These are phyloP conservation scores for Hibiscus syriacus DNA, from an alignment of 345 rosid genomes.

Conservation along the genomic window DNA sequence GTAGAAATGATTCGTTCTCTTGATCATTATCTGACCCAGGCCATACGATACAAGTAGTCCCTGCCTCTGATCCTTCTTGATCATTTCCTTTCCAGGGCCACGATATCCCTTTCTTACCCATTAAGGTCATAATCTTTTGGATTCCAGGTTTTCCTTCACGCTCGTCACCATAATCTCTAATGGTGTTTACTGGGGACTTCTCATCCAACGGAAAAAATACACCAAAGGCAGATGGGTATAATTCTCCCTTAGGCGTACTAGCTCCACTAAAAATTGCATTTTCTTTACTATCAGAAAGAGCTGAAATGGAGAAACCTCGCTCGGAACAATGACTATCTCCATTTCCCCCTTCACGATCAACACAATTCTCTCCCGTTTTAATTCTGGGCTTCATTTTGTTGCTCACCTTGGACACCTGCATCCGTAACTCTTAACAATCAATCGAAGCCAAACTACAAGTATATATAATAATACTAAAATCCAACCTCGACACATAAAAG, in stretches of 20 bases:
- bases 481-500: constrained; percentile 10
- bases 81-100: constrained; percentile 98
- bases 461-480: background rate
- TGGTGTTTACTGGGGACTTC: constrained; percentile 34
- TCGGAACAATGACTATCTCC: constrained; percentile 71
- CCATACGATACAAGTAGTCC: constrained; percentile 39
- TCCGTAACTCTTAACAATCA: constrained; percentile 22
- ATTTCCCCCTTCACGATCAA: constrained; percentile 67
- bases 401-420: constrained; percentile 78
- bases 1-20: constrained; percentile 39
- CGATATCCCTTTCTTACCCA: constrained; percentile 71
- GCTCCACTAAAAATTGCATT: constrained; percentile 83
- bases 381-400: constrained; percentile 79
- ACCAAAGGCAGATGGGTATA: constrained; percentile 51
- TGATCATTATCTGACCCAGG: constrained; percentile 56
- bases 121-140: constrained; percentile 60
- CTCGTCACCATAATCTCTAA: constrained; percentile 64
- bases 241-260: constrained; percentile 84
- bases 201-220: constrained; percentile 47
- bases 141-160: constrained; percentile 63
- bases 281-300: constrained; percentile 57
- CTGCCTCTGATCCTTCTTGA: constrained; percentile 54
- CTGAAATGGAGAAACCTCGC: constrained; percentile 44
- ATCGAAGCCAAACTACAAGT: constrained; percentile 9
- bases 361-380: constrained; percentile 42